Evolutionary conservation across 768 basidiomycete genomes (phyloP), one percentile per base, ranked within the genome.

Genomic region (Suillus occidentalis): DNA sequence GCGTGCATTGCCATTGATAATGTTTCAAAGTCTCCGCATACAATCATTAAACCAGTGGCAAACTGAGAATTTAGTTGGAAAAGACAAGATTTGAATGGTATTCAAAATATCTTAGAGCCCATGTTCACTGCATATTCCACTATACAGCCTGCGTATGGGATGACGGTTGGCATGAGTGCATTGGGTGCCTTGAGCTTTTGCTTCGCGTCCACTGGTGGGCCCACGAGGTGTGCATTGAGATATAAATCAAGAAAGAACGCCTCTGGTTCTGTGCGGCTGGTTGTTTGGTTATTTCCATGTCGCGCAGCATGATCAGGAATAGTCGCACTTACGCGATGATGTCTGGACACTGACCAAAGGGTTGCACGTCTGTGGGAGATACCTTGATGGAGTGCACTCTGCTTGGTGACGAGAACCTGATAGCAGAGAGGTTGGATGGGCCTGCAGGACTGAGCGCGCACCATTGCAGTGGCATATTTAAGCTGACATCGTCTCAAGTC

Each of bases 41-140:
- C 82, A 64, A 94, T 90, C 84, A 94, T 87, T 37, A 94, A 80
- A 52, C 92, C 88, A 25, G 91, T 92, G 4, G 88, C 85, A 72
- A 84, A 87, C 89, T 91, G 72, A 20, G 40, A 55, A 43, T 39
- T 69, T 50, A 70, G 63, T 63, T 18, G 22, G 10, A n/a, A 50
- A 20, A 7, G 22, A 34, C 10, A 56, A 58, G 5, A 45, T 22
- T 13, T 25, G 47, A 9, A 42, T 60, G 18, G 49, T 22, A 61
- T 45, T 60, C 14, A 22, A 10, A 78, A 62, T 69, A 87, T 92
- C 76, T 92, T 89, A 10, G 73, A 57, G 43, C 88, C 87, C 89
- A 92, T 88, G 65, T 90, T 84, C 18, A 94, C 84, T 6, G 74
- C 67, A 74, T 88, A 93, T 65, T 92, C 87, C 50, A 83, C 81